Evolutionary conservation across 352 stramenopile species (phyloP).

Genomic region (Phytophthora crassamura): DNA sequence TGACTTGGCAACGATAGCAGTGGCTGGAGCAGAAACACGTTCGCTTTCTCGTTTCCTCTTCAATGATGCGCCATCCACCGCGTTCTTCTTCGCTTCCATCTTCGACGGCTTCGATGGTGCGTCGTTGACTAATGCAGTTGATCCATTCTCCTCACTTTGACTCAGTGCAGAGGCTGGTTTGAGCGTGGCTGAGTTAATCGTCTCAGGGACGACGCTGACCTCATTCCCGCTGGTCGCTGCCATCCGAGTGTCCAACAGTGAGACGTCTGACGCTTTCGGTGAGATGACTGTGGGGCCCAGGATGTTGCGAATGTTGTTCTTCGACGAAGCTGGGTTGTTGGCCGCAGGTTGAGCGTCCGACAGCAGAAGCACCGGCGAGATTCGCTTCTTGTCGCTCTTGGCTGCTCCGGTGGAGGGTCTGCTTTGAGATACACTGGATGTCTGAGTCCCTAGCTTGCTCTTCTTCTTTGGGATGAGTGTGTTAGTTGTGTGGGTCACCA

Average conservation of each 20-base stretch:
- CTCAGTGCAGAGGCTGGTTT: conserved; percentile 10
- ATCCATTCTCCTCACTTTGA: conserved; percentile 13
- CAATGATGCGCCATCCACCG: conserved; percentile 36
- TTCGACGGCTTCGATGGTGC: conserved; percentile 21
- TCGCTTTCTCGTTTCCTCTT: conserved; percentile 80
- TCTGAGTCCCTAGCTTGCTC: conserved; percentile 21
- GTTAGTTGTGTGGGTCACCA: conserved; percentile 37
- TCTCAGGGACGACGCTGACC: conserved; percentile 30
- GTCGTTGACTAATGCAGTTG: conserved; percentile 6
- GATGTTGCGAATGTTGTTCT: conserved; percentile 87
- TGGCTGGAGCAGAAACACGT: conserved; percentile 19
- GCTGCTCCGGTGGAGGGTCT: conserved; percentile 36
- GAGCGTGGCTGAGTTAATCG: conserved; percentile 28
- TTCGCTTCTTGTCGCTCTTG: conserved; percentile 75
- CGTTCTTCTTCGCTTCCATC: conserved; percentile 44
- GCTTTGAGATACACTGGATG: conserved; percentile 16
- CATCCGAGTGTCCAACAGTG: conserved; percentile 68
- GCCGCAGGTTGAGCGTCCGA: conserved; percentile 12
- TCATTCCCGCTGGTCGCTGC: conserved; percentile 35
- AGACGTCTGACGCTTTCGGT: conserved; percentile 55
- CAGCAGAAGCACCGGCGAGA: conserved; percentile 60
- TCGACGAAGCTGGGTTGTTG: conserved; percentile 63
- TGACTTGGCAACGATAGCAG: conserved; percentile 47
- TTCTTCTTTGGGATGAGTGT: conserved; percentile 80
- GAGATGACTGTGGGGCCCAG: conserved; percentile 63